Base-by-base conservation (phyloP, 495 filamentous ascomycete genomes). In the Aspergillus asperescens region DNA sequence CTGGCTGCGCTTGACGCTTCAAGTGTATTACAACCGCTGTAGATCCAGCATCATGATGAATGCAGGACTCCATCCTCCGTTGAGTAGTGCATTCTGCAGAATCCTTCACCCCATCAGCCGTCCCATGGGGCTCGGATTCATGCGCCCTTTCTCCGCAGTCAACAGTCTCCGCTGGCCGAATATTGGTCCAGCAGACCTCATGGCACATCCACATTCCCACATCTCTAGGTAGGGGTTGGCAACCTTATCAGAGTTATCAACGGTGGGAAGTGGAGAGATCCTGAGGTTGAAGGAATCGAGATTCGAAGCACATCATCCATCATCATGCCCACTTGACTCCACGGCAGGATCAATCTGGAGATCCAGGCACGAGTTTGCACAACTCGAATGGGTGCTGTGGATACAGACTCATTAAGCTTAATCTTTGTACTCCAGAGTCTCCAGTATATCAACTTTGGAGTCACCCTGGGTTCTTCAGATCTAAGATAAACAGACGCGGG, bases 151-250 rank as follows among this genome's bases (percentile, higher is more conserved):
- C 56, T 59, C 59, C 59, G 59, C 59, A 62, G 46, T 62, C 54
- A 52, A 62, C 56, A 56, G 59, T 52, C 55, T 34, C 59, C 59
- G 59, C 59, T 38, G 47, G 39, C 49, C 42, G 45, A 54, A 59
- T 59, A 54, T 52, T 58, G 59, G 59, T 42, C 52, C 54, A 52
- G 40, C 54, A 35, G 37, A 53, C 56, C 60, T 63, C 57, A 56
- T 63, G 56, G 60, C 57, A 58, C 60, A 58, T 62, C 59, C 59
- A 62, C 59, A 58, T 56, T 62, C 54, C 59, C 59, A 62, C 59
- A 58, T 54, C 43, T 55, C 40, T 49, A 55, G 50, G 53, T 43
- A 58, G 55, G 32, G 45, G 47, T 43, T 23, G 28, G 18, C 48
- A 62, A 59, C 59, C 59, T 62, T 62, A 62, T 62, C 56, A 59